Evolutionary conservation across 2,329 filamentous ascomycete genomes (phyloP).

Genomic region (Fusarium compactum): DNA sequence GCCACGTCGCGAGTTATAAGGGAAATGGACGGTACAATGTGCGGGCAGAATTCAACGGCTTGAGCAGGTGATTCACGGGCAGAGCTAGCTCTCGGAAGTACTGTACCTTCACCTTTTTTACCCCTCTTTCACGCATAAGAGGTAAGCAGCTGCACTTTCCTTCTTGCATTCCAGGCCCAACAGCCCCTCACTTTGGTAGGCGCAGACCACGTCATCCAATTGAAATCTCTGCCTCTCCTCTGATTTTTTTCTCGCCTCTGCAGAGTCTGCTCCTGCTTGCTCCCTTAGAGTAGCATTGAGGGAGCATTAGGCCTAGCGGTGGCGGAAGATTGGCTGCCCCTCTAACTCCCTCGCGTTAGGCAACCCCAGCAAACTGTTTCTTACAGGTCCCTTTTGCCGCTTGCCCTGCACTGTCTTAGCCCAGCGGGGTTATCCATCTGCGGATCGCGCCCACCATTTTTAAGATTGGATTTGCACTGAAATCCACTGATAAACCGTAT

Average conservation of each 20-base stretch:
- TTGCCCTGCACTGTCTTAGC: not conserved
- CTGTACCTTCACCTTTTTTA: not conserved
- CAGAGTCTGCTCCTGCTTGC: not conserved
- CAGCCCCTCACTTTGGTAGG: not conserved
- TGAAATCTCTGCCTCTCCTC: not conserved
- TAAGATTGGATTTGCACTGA: conserved; percentile 3
- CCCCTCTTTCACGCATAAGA: not conserved
- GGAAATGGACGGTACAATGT: not conserved
- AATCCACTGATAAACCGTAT: not conserved
- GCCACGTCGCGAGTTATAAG: not conserved
- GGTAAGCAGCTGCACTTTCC: not conserved
- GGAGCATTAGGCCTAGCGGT: conserved; percentile 1
- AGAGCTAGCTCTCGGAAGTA: not conserved
- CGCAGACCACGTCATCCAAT: conserved; percentile 4
- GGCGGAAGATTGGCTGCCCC: conserved; percentile 1
- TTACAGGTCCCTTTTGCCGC: conserved; percentile 3
- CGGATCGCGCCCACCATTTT: not conserved
- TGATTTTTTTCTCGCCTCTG: not conserved
- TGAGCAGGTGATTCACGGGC: not conserved
- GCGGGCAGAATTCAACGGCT: not conserved
- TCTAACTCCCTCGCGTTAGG: not conserved
- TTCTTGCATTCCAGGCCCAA: not conserved
- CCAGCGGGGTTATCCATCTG: not conserved
- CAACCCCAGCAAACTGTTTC: not conserved
- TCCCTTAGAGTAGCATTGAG: conserved; percentile 3